phyloP scores from a whole-genome alignment of 78 protist genomes.

The Dictyostelium brefeldianum region DNA sequence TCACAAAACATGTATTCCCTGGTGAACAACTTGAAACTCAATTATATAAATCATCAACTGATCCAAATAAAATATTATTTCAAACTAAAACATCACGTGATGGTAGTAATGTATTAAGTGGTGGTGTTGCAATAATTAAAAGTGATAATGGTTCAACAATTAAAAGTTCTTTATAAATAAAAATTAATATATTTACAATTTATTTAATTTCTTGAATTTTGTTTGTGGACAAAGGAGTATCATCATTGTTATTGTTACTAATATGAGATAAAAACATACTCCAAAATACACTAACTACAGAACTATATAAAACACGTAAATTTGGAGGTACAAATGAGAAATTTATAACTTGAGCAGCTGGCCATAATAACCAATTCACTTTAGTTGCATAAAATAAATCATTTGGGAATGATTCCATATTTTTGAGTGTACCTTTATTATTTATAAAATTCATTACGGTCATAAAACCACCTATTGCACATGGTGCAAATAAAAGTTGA shows the following conservation, averaged over 20 bases:
- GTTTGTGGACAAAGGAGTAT: not conserved
- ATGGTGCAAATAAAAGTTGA: conserved; percentile 60
- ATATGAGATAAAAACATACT: conserved; percentile 60
- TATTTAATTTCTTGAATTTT: not conserved
- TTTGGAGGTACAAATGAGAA: conserved; percentile 56
- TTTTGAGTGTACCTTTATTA: conserved; percentile 21
- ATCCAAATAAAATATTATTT: conserved; percentile 25
- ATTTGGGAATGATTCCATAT: not conserved
- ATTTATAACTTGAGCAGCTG: conserved; percentile 34
- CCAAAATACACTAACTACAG: conserved; percentile 72
- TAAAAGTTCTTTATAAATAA: too few relatives aligned
- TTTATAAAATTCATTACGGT: conserved; percentile 20
- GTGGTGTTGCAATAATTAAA: conserved; percentile 42
- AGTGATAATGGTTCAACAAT: too few relatives aligned
- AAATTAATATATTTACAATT: too few relatives aligned
- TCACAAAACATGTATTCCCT: conserved; percentile 68
- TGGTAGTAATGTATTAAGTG: conserved; percentile 19
- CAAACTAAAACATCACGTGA: conserved; percentile 43
- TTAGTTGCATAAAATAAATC: conserved; percentile 33
- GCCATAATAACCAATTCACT: conserved; percentile 60
- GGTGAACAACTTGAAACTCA: conserved; percentile 73
- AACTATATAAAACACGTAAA: conserved; percentile 45
- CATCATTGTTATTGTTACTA: conserved; percentile 16
- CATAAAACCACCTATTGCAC: conserved; percentile 54
- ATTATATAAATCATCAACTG: conserved; percentile 12